Evolutionary conservation across 2,329 filamentous ascomycete species (phyloP), one percentile per base, ranked within the genome.

Genomic region (Fusarium multiceps): DNA sequence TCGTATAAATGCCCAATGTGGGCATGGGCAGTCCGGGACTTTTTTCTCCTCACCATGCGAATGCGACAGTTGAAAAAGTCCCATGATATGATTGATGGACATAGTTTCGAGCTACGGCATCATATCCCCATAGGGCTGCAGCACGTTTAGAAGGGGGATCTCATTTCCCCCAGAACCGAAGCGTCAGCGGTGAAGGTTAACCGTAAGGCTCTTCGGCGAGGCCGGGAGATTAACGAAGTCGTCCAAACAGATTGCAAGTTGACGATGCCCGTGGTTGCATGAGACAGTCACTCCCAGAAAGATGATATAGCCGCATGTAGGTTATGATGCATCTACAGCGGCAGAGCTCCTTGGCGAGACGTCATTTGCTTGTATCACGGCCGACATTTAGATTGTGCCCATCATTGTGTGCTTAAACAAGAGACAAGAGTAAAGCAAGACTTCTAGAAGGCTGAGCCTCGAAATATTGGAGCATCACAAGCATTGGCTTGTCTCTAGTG

Each of bases 101-200:
- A 51, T 41, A 13, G 13, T 20, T 51, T 51, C 7, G 49, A 51
- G 23, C 49, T 51, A 27, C 32, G 32, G 34, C 32, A 51, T 41
- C 34, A n/a, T 32, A 30, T 59, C 28, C 50, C 58, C 54, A 55
- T 75, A 75, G 73, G 73, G 73, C 73, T 75, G 73, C 69, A 74
- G 67, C 53, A 64, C n/a, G 30, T 20, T 25, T 28, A 27, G 45
- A 47, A 64, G 69, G 57, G 67, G 67, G 40, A 68, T 58, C 48
- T 51, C 50, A 21, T 27, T 68, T 53, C 37, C 55, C 18, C n/a
- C 13, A 16, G 28, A 51, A 23, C 48, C 32, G 37, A 27, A 50
- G 25, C 34, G 27, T 28, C 63, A 66, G 73, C 70, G 73, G 73
- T 75, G 73, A 75, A 73, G 66, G 50, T 71, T 72, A 72, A 59